Conservation (phyloP, 2,329 filamentous ascomycete genomes). For the Nemania bipapillata region DNA sequence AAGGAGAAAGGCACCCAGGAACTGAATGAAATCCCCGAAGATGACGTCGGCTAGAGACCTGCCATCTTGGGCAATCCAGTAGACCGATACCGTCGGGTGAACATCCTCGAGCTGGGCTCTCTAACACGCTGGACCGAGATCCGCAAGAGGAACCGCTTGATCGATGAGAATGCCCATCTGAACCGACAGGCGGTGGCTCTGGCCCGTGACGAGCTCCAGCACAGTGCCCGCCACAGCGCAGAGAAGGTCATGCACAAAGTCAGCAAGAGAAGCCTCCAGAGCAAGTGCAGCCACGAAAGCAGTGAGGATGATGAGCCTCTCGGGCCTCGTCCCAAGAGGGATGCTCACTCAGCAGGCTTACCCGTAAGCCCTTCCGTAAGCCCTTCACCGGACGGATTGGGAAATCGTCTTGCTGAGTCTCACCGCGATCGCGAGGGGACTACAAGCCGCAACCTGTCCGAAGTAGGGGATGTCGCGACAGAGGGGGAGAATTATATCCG, state of each 20-base stretch:
- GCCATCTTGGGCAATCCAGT: slow-evolving; percentile 77
- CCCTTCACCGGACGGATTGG: slow-evolving; percentile 36
- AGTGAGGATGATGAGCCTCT: slow-evolving; percentile 46
- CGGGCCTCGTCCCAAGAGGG: slow-evolving; percentile 29
- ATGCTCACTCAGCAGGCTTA: slow-evolving; percentile 27
- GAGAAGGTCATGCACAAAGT: slow-evolving; percentile 51
- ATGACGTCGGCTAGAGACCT: slow-evolving; percentile 72
- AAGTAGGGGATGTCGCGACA: slow-evolving; percentile 49
- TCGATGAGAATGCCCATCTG: slow-evolving; percentile 58
- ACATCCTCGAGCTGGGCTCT: slow-evolving; percentile 74
- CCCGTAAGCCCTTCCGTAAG: slow-evolving; percentile 22
- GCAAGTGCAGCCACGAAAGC: slow-evolving; percentile 49
- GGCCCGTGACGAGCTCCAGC: slow-evolving; percentile 50
- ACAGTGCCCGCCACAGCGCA: slow-evolving; percentile 48
- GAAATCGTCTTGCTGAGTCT: slow-evolving; percentile 40
- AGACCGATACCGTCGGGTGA: slow-evolving; percentile 75
- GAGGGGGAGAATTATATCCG: slow-evolving; percentile 35
- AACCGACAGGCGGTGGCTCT: slow-evolving; percentile 52
- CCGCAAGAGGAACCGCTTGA: slow-evolving; percentile 66
- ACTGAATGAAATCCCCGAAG: slow-evolving; percentile 57
- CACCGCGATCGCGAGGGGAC: slow-evolving; percentile 52
- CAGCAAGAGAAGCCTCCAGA: slow-evolving; percentile 50
- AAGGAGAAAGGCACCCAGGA: slow-evolving; percentile 47
- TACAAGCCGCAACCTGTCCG: slow-evolving; percentile 54
- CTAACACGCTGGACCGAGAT: slow-evolving; percentile 80